A percentile compares a stretch with the other conserved stretches of the same genome.
Evolutionary conservation across 75 land plant genomes (phyloP).

Genomic region (Pinus albicaulis): DNA sequence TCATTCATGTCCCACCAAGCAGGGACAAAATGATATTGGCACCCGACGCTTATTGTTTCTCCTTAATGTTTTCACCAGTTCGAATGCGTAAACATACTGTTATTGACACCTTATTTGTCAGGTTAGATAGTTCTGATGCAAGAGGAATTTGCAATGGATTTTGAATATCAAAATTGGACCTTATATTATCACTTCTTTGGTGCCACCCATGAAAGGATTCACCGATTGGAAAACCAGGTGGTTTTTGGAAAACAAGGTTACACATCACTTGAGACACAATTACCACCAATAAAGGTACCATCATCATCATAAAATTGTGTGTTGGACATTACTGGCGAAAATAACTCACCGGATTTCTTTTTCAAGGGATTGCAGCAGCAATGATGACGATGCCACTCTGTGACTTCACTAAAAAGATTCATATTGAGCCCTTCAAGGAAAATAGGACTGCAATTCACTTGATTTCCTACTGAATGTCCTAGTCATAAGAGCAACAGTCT

Average conservation of each 20-base stretch:
- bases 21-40: too few species aligned
- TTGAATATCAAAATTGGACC: constrained; percentile 33
- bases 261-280: constrained; percentile 62
- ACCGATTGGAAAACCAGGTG: not conserved
- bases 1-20: too few species aligned
- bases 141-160: constrained; percentile 60
- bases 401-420: too few species aligned
- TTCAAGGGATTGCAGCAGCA: too few species aligned
- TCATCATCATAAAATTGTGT: constrained; percentile 89
- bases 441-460: too few species aligned
- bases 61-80: constrained; percentile 27
- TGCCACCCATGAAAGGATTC: constrained; percentile 4
- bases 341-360: constrained; percentile 77
- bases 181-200: not conserved
- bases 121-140: constrained; percentile 62
- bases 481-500: too few species aligned
- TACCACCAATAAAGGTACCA: constrained; percentile 65
- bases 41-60: too few species aligned
- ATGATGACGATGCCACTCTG: too few species aligned
- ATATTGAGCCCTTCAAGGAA: too few species aligned
- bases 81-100: constrained; percentile 52
- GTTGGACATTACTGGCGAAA: constrained; percentile 53
- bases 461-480: too few species aligned
- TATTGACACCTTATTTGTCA: constrained; percentile 79
- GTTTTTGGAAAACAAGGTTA: constrained; percentile 46